Conservation (phyloP, 2,329 filamentous ascomycete species). For the Tothia fuscella region DNA sequence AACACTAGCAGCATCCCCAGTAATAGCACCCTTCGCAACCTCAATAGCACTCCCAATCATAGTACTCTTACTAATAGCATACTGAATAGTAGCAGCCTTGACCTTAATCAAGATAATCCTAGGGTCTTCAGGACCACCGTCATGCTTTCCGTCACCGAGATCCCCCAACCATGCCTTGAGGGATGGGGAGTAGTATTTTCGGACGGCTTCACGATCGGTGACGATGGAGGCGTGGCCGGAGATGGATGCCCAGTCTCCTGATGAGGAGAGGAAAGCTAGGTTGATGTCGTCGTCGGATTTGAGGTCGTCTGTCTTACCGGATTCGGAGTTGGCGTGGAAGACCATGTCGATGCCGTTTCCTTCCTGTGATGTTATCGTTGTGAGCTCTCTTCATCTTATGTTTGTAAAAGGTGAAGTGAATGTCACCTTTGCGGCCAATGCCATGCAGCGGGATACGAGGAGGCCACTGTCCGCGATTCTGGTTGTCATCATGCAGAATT, state of each 20-base stretch:
- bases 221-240: conserved; percentile 60
- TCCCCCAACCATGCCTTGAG: conserved; percentile 83
- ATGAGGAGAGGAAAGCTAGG: conserved; percentile 63
- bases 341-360: conserved; percentile 66
- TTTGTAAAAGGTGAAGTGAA: not conserved
- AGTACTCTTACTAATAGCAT: conserved; percentile 47
- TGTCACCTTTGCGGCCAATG: conserved; percentile 61
- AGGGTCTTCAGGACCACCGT: conserved; percentile 71
- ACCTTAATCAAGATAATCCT: conserved; percentile 73
- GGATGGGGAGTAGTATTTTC: conserved; percentile 55
- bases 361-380: conserved; percentile 43
- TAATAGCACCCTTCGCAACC: conserved; percentile 62
- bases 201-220: conserved; percentile 55
- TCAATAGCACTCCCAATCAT: conserved; percentile 54
- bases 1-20: conserved; percentile 56
- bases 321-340: conserved; percentile 87
- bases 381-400: not conserved
- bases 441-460: conserved; percentile 77
- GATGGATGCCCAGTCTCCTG: conserved; percentile 77
- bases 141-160: conserved; percentile 60
- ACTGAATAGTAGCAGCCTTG: conserved; percentile 59
- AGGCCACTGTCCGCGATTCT: conserved; percentile 51
- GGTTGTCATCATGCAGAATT: conserved; percentile 87
- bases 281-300: conserved; percentile 62
- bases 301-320: conserved; percentile 76